Conservation (phyloP, 768 basidiomycete species). For the Agrocybe chaxingu region DNA sequence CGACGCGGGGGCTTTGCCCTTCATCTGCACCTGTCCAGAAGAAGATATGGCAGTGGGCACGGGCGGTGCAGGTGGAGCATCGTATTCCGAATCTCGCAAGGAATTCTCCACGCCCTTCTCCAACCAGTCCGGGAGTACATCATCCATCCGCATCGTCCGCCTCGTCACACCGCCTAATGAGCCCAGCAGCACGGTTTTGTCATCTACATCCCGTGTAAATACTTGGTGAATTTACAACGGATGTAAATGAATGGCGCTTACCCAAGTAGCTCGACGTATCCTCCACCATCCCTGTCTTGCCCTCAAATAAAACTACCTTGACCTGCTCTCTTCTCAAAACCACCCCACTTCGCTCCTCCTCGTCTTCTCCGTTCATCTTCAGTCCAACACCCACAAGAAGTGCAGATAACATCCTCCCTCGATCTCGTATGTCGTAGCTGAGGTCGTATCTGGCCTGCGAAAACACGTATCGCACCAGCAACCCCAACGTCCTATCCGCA, state of each 20-base stretch:
- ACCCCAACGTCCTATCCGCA: slow-evolving; percentile 41
- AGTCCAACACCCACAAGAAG: slow-evolving; percentile 56
- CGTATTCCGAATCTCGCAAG: slow-evolving; percentile 68
- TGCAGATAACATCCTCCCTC: slow-evolving; percentile 73
- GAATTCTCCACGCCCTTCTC: slow-evolving; percentile 80
- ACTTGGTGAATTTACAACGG: neutral
- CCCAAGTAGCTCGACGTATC: slow-evolving; percentile 33
- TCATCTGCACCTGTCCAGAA: slow-evolving; percentile 12
- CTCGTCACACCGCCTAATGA: slow-evolving; percentile 63
- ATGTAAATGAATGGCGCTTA: slow-evolving; percentile 11
- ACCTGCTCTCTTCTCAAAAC: slow-evolving; percentile 83
- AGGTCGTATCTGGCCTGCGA: slow-evolving; percentile 84
- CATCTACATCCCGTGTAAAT: slow-evolving; percentile 23
- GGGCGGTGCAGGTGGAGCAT: slow-evolving; percentile 32
- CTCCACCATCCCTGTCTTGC: slow-evolving; percentile 52
- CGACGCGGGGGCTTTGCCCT: slow-evolving; percentile 19
- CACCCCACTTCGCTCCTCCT: slow-evolving; percentile 63
- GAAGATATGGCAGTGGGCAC: slow-evolving; percentile 40
- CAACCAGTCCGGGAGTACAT: slow-evolving; percentile 77
- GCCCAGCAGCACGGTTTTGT: slow-evolving; percentile 51
- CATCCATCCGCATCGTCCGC: slow-evolving; percentile 48
- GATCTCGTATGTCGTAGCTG: slow-evolving; percentile 89
- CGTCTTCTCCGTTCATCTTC: slow-evolving; percentile 28
- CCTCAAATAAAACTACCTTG: slow-evolving; percentile 72
- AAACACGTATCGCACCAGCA: slow-evolving; percentile 72